phyloP scores from a whole-genome alignment of 2,329 filamentous ascomycete species.

The Trichoderma semiorbis region DNA sequence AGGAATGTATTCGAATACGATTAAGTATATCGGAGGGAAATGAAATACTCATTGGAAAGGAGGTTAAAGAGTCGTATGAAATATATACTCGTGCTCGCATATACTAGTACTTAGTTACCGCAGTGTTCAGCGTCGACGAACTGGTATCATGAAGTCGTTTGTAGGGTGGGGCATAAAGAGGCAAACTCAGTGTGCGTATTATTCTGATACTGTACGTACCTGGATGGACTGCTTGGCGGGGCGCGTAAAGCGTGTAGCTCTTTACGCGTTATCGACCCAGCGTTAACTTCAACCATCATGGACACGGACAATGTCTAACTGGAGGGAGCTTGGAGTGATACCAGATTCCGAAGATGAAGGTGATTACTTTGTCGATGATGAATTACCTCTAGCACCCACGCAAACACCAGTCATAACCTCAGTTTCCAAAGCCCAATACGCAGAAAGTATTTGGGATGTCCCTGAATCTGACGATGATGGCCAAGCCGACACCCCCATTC shows the following conservation, averaged over 20 bases:
- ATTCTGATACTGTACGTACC: background rate
- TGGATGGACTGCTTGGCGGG: background rate
- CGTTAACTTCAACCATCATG: background rate
- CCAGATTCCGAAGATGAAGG: constrained; percentile 51
- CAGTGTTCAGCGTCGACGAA: background rate
- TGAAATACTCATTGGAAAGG: background rate
- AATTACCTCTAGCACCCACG: background rate
- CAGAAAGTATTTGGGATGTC: constrained; percentile 13
- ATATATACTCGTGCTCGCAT: background rate
- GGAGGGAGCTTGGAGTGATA: constrained; percentile 50
- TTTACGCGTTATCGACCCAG: background rate
- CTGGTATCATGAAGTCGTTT: background rate
- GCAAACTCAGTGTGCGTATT: background rate
- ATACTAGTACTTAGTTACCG: background rate
- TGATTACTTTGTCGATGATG: constrained; percentile 38
- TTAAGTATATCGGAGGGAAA: background rate
- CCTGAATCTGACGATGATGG: constrained; percentile 29
- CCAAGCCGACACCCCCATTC: constrained; percentile 18
- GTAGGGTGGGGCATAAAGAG: background rate
- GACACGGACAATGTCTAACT: constrained; percentile 40
- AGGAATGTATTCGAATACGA: background rate
- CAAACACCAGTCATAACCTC: background rate
- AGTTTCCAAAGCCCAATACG: background rate
- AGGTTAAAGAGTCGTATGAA: background rate
- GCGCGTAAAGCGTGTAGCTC: background rate